Evolutionary conservation across 75 land plant genomes (phyloP), one percentile per base, ranked within the genome.

Genomic region (Cryptomeria japonica): DNA sequence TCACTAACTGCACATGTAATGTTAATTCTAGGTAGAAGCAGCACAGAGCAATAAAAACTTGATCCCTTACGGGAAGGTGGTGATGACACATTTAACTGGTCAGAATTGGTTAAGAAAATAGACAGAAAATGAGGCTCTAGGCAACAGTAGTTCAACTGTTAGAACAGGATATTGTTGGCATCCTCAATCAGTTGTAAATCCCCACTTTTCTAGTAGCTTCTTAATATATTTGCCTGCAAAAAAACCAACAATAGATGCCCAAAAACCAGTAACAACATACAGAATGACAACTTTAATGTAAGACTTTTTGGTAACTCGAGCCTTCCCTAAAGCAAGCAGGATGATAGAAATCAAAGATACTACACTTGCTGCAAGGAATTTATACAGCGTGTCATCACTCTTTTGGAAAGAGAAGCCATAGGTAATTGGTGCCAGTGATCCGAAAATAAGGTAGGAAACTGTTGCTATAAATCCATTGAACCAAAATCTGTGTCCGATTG

Each of bases 391-490:
- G 88, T 97, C 83, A 56, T 93, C 91, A 31, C 89, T 93, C 79
- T 92, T 83, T 15, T 89, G 87, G 77, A 94, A 97, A 36, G 97
- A 93, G 91, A 97, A 93, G 42, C 92, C 97, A 89, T 95, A 98
- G 4, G 89, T 87, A 3, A 97, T 82, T 9, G 95, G 94, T 70
- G 99, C 92, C 22, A 96, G 76, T 1, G 92, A 55, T 0, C 99
- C 99, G 83, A 95, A 95, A 16, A 97, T 68, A 42, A 97, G 84
- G 83, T 89, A 98, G 13, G 99, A 96, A 64, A 95, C 12, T 7
- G 97, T 58, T 4, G 94, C 94, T 42, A 96, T 86, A 42, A 84
- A 76, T 3, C 94, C 94, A 88, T 98, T 96, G 15, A 92, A 78
- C 34, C 86, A 46, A 85, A 92, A 91, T 84, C 91, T 87, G 19